Evolutionary conservation across 495 filamentous ascomycete genomes (phyloP).

Genomic region (Penicillium chermesinum): DNA sequence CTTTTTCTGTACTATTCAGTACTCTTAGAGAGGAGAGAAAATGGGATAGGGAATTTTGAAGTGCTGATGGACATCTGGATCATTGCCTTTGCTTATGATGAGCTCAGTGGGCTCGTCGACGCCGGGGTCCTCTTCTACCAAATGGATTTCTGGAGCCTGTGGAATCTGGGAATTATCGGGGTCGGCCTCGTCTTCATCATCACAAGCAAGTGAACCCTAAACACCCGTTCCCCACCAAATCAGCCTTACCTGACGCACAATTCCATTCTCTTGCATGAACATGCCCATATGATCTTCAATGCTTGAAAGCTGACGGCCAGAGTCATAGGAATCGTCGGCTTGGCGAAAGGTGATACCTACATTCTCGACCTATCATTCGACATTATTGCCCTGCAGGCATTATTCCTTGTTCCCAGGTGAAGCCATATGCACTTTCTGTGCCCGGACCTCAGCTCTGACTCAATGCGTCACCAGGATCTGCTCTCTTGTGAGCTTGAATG

Average conservation of each 20-base stretch:
- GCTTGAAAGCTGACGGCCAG: slow-evolving; percentile 6
- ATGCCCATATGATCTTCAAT: neutral
- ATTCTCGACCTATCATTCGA: slow-evolving; percentile 81
- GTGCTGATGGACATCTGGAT: slow-evolving; percentile 62
- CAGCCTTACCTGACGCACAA: slow-evolving; percentile 4
- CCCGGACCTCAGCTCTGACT: slow-evolving; percentile 12
- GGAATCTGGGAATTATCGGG: slow-evolving; percentile 82
- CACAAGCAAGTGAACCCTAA: slow-evolving; percentile 52
- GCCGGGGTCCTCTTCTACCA: slow-evolving; percentile 79
- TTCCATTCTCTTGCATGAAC: neutral
- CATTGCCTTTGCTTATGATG: slow-evolving; percentile 82
- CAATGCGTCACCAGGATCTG: slow-evolving; percentile 55
- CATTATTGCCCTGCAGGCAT: slow-evolving; percentile 78
- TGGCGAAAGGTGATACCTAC: slow-evolving; percentile 53
- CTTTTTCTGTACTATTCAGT: slow-evolving; percentile 80
- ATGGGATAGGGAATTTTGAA: slow-evolving; percentile 47
- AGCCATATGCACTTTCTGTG: slow-evolving; percentile 7
- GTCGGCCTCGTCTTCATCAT: slow-evolving; percentile 71
- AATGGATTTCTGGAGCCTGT: slow-evolving; percentile 84
- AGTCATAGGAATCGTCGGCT: slow-evolving; percentile 60
- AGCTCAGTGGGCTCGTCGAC: slow-evolving; percentile 75
- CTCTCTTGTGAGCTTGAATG: slow-evolving; percentile 81
- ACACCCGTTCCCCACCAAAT: neutral
- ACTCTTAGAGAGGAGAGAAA: slow-evolving; percentile 56
- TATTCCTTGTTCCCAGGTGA: slow-evolving; percentile 81